Evolutionary conservation across 306 rosid species (phyloP).

Genomic region (Elaeagnus macrophylla): DNA sequence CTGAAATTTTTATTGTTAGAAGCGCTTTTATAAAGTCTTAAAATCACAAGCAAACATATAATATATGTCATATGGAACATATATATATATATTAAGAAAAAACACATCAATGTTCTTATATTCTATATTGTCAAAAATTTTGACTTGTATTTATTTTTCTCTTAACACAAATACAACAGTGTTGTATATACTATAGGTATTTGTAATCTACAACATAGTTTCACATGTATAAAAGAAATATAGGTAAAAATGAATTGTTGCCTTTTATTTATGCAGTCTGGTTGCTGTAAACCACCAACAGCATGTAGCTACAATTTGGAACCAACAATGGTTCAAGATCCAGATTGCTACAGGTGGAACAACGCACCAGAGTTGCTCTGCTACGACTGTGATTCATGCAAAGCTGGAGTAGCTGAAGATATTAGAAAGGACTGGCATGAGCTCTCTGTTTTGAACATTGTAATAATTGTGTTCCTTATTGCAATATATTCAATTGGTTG

Average conservation of each 20-base stretch:
- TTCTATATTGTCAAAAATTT: too few species aligned
- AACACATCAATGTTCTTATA: too few species aligned
- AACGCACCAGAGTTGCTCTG: constrained; percentile 57
- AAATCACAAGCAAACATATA: too few species aligned
- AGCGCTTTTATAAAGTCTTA: too few species aligned
- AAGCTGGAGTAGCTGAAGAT: constrained; percentile 76
- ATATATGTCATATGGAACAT: too few species aligned
- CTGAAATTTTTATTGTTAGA: too few species aligned
- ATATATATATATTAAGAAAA: too few species aligned
- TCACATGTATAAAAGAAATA: not conserved
- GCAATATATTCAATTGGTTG: constrained; percentile 73
- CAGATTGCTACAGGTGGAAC: constrained; percentile 85
- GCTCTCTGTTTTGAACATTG: constrained; percentile 60
- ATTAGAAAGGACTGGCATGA: constrained; percentile 75
- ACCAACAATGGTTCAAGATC: constrained; percentile 39
- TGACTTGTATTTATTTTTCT: too few species aligned
- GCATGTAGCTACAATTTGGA: constrained; percentile 52
- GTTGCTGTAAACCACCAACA: constrained; percentile 90
- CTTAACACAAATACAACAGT: too few species aligned
- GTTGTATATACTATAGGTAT: too few species aligned
- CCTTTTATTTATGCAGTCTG: constrained; percentile 39
- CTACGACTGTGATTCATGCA: constrained; percentile 94
- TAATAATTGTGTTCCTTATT: constrained; percentile 60
- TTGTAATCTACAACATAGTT: too few species aligned
- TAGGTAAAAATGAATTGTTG: not conserved